Percentiles rank a stretch among this genome's conserved stretches.
Evolutionary conservation across 352 stramenopile genomes (phyloP).

Genomic region (Phytophthora sansomeana): DNA sequence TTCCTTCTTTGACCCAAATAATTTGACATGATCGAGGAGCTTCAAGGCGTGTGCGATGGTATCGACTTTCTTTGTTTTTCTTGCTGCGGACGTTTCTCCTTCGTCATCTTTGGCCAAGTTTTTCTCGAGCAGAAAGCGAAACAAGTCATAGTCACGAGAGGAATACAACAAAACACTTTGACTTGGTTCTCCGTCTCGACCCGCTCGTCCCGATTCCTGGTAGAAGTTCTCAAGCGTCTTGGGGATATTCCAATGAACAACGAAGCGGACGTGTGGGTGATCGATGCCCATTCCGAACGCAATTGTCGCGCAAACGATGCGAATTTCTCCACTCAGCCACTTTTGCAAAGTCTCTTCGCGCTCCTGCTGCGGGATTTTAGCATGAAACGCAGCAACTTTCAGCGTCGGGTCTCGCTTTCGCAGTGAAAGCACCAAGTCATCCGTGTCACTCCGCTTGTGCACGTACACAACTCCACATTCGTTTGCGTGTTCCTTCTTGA

Average conservation of each 20-base stretch:
- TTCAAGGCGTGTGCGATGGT: constrained; percentile 35
- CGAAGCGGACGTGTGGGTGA: constrained; percentile 90
- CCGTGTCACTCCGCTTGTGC: constrained; percentile 63
- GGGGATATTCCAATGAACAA: constrained; percentile 90
- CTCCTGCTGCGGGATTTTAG: constrained; percentile 51
- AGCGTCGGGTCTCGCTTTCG: constrained; percentile 34
- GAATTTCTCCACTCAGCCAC: constrained; percentile 55
- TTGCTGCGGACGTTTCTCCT: constrained; percentile 4
- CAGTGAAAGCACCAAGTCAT: constrained; percentile 48
- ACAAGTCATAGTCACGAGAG: constrained; percentile 54
- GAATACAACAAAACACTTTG: constrained; percentile 90
- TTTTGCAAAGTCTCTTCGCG: constrained; percentile 50
- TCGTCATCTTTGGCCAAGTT: constrained; percentile 2
- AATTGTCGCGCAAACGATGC: constrained; percentile 93
- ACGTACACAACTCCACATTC: constrained; percentile 61
- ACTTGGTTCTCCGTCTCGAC: constrained; percentile 91
- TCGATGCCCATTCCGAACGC: constrained; percentile 95
- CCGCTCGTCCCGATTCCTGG: constrained; percentile 95
- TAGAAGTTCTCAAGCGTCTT: constrained; percentile 96
- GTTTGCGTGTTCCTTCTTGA: constrained; percentile 43
- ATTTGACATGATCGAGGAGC: constrained; percentile 48
- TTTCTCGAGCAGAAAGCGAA: constrained; percentile 59
- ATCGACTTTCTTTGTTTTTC: constrained; percentile 15
- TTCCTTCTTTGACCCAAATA: constrained; percentile 54
- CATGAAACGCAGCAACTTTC: constrained; percentile 56